These are phyloP conservation scores for Tuber aestivum DNA, from an alignment of 495 filamentous ascomycete genomes.

Conservation along the genomic window DNA sequence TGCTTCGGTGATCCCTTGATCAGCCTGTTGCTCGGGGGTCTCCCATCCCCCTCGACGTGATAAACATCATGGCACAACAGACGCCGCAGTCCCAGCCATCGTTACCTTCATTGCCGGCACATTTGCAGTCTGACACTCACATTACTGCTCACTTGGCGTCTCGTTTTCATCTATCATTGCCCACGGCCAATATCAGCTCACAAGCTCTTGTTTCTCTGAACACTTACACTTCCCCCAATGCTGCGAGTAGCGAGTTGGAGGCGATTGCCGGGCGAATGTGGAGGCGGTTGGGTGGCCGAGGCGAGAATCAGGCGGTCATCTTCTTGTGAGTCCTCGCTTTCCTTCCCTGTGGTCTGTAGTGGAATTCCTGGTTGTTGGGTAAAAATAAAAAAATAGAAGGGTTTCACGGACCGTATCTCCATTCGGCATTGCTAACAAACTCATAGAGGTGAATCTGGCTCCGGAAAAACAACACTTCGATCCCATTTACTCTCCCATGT, in stretches of 20 bases:
- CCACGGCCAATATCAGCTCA: slow-evolving; percentile 79
- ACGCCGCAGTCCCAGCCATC: slow-evolving; percentile 81
- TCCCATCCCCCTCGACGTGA: slow-evolving; percentile 28
- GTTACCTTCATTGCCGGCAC: slow-evolving; percentile 75
- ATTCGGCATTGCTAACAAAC: slow-evolving; percentile 14
- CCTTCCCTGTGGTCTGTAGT: background rate
- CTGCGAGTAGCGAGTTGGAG: slow-evolving; percentile 59
- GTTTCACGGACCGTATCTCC: background rate
- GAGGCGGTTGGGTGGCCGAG: slow-evolving; percentile 76
- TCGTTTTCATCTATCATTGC: slow-evolving; percentile 84
- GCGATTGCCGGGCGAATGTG: slow-evolving; percentile 80
- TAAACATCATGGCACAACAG: slow-evolving; percentile 40
- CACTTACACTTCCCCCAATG: slow-evolving; percentile 74
- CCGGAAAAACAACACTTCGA: slow-evolving; percentile 90
- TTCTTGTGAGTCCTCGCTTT: slow-evolving; percentile 65
- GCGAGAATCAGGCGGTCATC: slow-evolving; percentile 84
- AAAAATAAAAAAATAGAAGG: background rate
- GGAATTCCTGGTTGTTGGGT: background rate
- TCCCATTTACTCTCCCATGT: slow-evolving; percentile 79
- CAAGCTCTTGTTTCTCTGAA: slow-evolving; percentile 87
- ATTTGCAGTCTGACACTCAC: slow-evolving; percentile 93
- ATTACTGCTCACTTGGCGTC: slow-evolving; percentile 92
- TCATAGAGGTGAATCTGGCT: slow-evolving; percentile 80
- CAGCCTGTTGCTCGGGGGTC: slow-evolving; percentile 23
- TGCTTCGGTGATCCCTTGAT: slow-evolving; percentile 22